A percentile compares a stretch with the other conserved stretches of the same genome.
phyloP scores from a whole-genome alignment of 148 eudicot genomes.

The Dysphania ambrosioides region DNA sequence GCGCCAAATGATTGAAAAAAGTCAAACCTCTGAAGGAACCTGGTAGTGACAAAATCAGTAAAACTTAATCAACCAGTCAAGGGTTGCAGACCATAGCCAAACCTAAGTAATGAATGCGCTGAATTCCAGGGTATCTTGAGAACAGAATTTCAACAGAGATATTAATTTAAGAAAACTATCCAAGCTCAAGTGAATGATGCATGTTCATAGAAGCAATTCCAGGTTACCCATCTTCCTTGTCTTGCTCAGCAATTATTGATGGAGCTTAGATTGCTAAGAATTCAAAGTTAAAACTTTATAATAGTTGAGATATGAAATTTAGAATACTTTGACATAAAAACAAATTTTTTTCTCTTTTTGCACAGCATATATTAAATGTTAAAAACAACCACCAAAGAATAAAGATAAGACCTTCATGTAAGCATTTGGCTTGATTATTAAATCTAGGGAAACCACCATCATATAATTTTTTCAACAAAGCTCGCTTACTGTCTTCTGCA shows the following conservation, averaged over 20 bases:
- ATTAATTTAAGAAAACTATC: background rate
- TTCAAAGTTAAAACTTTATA: background rate
- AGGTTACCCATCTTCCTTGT: background rate
- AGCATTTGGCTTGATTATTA: constrained; percentile 36
- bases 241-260: no score
- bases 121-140: background rate
- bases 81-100: background rate
- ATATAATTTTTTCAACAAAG: constrained; percentile 26
- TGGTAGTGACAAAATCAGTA: constrained; percentile 19
- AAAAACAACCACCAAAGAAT: background rate
- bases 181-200: background rate
- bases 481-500: constrained; percentile 29
- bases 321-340: background rate
- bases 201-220: background rate
- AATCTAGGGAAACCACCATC: constrained; percentile 27
- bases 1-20: constrained; percentile 40
- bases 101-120: background rate
- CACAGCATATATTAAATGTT: background rate
- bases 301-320: background rate
- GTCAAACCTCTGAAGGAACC: constrained; percentile 45
- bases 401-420: constrained; percentile 39
- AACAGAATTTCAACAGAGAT: background rate
- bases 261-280: background rate
- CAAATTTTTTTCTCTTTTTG: no score
- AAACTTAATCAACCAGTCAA: background rate